Conservation (phyloP, 2,329 filamentous ascomycete genomes). For the Colletotrichum tropicicola region DNA sequence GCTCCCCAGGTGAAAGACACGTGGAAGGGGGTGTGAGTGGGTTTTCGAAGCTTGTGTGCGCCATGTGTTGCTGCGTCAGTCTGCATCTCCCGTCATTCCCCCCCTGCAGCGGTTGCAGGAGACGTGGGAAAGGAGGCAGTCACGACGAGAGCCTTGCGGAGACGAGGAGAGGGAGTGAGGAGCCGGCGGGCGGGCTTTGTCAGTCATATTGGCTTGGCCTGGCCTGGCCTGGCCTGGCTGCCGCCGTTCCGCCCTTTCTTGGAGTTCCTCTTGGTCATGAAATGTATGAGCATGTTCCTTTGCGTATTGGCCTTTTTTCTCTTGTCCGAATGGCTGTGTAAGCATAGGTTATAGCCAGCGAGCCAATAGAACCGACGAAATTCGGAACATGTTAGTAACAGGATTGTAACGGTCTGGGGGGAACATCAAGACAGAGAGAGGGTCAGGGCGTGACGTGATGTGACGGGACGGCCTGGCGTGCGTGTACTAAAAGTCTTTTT, state of each 20-base stretch:
- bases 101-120: too few species aligned
- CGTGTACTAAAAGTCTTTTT: too few species aligned
- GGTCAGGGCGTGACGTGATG: constrained; percentile 3
- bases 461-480: neutral
- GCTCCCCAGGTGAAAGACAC: constrained; percentile 1
- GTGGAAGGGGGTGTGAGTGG: neutral
- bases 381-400: constrained; percentile 4
- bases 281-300: neutral
- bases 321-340: neutral
- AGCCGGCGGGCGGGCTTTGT: neutral
- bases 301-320: neutral
- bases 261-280: constrained; percentile 14
- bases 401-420: neutral
- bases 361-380: neutral
- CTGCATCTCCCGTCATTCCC: neutral
- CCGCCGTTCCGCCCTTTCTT: neutral
- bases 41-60: neutral
- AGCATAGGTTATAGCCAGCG: neutral
- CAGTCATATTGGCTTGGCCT: neutral
- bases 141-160: neutral
- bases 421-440: neutral
- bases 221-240: neutral
- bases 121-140: too few species aligned
- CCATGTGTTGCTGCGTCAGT: neutral
- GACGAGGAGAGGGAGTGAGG: neutral